phyloP scores from a whole-genome alignment of 257 asterid species.

The Solanum tarapatanum region DNA sequence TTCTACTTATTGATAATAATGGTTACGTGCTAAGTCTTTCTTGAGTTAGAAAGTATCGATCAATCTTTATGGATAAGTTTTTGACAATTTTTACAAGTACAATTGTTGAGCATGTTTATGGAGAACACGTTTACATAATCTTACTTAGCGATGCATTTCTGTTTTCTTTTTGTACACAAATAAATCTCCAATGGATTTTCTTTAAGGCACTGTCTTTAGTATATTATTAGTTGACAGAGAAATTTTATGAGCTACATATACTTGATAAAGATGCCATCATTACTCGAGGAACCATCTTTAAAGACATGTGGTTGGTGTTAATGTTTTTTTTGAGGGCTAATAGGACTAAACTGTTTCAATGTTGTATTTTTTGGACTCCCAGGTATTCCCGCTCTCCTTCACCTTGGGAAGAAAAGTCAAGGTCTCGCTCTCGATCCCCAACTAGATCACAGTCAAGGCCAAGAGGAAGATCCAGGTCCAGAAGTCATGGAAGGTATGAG shows the following conservation, averaged over 20 bases:
- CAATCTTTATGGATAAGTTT: neutral
- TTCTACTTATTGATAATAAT: neutral
- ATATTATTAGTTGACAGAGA: neutral
- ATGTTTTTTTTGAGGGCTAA: neutral
- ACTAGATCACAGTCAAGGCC: conserved; percentile 11
- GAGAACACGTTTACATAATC: neutral
- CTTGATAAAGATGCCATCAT: neutral
- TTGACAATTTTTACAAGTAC: neutral
- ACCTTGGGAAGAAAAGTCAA: neutral
- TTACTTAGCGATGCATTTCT: neutral
- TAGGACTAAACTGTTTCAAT: conserved; percentile 14
- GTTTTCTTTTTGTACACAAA: neutral
- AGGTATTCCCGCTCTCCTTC: conserved; percentile 11
- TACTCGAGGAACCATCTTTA: neutral
- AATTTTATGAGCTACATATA: neutral
- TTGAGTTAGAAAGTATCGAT: neutral
- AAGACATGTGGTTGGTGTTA: neutral
- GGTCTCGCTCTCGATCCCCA: conserved; percentile 33
- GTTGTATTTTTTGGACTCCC: neutral
- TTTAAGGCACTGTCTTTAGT: neutral
- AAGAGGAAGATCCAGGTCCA: conserved; percentile 51
- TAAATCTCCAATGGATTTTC: neutral
- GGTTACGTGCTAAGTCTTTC: neutral
- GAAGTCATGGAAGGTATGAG: conserved; percentile 10
- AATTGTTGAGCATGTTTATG: neutral